Evolutionary conservation across 2,329 filamentous ascomycete species (phyloP).

Genomic region (Beauveria caledonica): DNA sequence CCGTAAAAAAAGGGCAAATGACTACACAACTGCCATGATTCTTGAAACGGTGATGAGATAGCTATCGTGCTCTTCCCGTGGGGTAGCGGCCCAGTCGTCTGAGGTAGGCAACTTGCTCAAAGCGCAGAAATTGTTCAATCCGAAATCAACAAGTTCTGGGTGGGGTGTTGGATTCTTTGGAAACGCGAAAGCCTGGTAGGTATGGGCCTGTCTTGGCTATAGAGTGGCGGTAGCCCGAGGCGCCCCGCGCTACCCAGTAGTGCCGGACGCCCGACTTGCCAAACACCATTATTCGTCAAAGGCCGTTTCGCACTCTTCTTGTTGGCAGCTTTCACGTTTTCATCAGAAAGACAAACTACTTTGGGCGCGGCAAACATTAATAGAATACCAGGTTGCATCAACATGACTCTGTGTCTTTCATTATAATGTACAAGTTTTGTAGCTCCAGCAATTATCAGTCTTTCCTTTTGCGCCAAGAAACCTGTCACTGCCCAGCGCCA

Average conservation of each 20-base stretch:
- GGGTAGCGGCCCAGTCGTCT: background rate
- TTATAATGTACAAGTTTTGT: background rate
- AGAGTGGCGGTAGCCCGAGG: constrained; percentile 3
- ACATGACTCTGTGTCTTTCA: background rate
- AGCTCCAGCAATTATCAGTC: constrained; percentile 2
- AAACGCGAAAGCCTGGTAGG: constrained; percentile 5
- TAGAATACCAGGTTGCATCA: background rate
- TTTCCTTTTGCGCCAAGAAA: background rate
- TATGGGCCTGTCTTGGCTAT: constrained; percentile 3
- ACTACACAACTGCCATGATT: background rate
- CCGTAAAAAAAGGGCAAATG: background rate
- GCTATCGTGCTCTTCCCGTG: background rate
- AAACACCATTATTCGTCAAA: background rate
- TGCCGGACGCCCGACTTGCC: background rate
- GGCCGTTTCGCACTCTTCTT: background rate
- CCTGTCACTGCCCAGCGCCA: background rate
- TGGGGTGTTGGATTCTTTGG: constrained; percentile 9
- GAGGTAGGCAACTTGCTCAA: background rate
- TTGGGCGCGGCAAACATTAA: background rate
- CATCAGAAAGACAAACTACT: background rate
- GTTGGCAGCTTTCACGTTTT: background rate
- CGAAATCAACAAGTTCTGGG: constrained; percentile 1
- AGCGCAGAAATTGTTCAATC: constrained; percentile 10
- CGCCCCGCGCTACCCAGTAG: constrained; percentile 7
- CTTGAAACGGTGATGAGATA: background rate